Evolutionary conservation across 2,329 filamentous ascomycete species (phyloP).

Genomic region (Aspergillus neotritici): DNA sequence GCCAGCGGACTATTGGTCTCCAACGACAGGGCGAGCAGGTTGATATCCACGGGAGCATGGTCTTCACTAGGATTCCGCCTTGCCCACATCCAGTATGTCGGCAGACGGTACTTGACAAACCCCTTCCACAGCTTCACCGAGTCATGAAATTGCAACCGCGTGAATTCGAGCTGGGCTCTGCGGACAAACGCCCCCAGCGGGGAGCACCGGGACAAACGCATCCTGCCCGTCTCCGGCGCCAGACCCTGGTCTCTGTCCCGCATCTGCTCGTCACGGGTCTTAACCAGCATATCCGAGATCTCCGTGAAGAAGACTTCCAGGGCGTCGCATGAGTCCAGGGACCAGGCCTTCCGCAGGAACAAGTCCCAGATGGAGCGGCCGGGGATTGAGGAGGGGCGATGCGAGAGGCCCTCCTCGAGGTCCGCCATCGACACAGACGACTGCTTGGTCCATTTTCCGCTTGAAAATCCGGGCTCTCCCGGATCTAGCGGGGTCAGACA

Average conservation of each 20-base stretch:
- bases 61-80: slow-evolving; percentile 46
- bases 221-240: slow-evolving; percentile 45
- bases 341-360: slow-evolving; percentile 76
- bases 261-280: slow-evolving; percentile 57
- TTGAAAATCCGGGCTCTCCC: slow-evolving; percentile 17
- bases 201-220: slow-evolving; percentile 65
- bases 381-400: slow-evolving; percentile 52
- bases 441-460: slow-evolving; percentile 24
- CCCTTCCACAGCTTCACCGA: slow-evolving; percentile 71
- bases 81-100: slow-evolving; percentile 60
- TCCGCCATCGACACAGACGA: slow-evolving; percentile 38
- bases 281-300: slow-evolving; percentile 54
- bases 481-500: slow-evolving; percentile 52
- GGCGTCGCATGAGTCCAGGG: slow-evolving; percentile 72
- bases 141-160: slow-evolving; percentile 72
- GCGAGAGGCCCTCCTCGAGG: slow-evolving; percentile 44
- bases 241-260: slow-evolving; percentile 51
- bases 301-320: slow-evolving; percentile 70
- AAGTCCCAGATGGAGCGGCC: slow-evolving; percentile 83
- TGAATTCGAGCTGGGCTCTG: slow-evolving; percentile 71
- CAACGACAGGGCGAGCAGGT: slow-evolving; percentile 55
- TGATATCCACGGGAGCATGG: slow-evolving; percentile 55
- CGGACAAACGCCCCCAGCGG: slow-evolving; percentile 78
- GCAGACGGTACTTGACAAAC: slow-evolving; percentile 74
- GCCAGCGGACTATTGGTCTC: slow-evolving; percentile 46